Conservation (phyloP, 352 stramenopile species). For the Globisporangium nodosum region DNA sequence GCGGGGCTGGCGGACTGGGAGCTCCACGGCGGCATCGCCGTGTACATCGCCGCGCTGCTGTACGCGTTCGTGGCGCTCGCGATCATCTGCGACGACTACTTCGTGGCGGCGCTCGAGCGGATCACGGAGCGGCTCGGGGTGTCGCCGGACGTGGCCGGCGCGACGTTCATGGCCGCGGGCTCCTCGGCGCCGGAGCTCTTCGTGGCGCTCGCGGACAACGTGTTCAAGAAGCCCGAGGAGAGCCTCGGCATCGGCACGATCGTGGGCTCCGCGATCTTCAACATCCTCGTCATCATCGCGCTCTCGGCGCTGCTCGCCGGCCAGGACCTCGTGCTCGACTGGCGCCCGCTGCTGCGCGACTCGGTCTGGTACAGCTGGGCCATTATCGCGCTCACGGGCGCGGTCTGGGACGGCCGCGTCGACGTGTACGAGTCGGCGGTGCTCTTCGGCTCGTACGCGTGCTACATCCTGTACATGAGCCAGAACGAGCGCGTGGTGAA, state of each 20-base stretch:
- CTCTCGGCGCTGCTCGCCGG: slow-evolving; percentile 63
- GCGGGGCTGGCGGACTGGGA: slow-evolving; percentile 37
- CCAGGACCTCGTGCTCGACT: slow-evolving; percentile 65
- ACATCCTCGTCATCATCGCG: slow-evolving; percentile 84
- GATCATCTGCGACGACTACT: slow-evolving; percentile 88
- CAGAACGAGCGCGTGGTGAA: slow-evolving; percentile 58
- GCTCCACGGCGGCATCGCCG: slow-evolving; percentile 42
- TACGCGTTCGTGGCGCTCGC: slow-evolving; percentile 84
- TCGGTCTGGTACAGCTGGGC: slow-evolving; percentile 71
- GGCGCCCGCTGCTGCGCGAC: slow-evolving; percentile 74
- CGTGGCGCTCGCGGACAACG: slow-evolving; percentile 72
- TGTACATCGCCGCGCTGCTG: slow-evolving; percentile 58
- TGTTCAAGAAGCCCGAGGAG: slow-evolving; percentile 57
- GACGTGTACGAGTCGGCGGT: slow-evolving; percentile 50
- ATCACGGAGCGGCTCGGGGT: slow-evolving; percentile 59
- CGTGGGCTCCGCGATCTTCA: slow-evolving; percentile 86
- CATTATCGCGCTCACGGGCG: slow-evolving; percentile 46
- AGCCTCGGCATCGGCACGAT: slow-evolving; percentile 76
- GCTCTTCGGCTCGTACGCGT: slow-evolving; percentile 58
- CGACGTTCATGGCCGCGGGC: slow-evolving; percentile 81
- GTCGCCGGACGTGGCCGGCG: slow-evolving; percentile 71
- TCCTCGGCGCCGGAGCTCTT: slow-evolving; percentile 82
- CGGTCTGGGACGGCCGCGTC: slow-evolving; percentile 58
- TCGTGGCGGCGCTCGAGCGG: slow-evolving; percentile 73
- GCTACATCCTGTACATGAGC: slow-evolving; percentile 76